Evolutionary conservation across 192 early-diverging fungal species (phyloP).

Genomic region (Pecoramyces ruminantium): DNA sequence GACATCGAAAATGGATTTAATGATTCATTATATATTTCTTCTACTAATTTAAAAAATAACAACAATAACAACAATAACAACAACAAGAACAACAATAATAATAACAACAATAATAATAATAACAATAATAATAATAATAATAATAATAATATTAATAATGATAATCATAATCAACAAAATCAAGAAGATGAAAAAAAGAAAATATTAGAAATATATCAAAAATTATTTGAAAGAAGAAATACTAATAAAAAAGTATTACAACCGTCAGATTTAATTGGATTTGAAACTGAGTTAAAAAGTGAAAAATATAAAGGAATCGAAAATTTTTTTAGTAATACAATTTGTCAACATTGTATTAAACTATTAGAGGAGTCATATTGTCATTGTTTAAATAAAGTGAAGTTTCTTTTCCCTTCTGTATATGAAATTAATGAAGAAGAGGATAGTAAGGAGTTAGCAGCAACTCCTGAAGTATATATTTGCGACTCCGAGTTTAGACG

Average conservation of each 20-base stretch:
- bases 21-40: no score
- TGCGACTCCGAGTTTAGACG: neutral
- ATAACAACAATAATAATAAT: no score
- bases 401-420: neutral
- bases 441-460: neutral
- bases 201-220: neutral
- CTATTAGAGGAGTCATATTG: neutral
- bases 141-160: no score
- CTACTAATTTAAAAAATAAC: no score
- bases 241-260: neutral
- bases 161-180: neutral
- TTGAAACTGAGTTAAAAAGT: neutral
- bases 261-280: neutral
- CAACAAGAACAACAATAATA: no score
- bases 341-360: neutral
- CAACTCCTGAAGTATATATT: neutral
- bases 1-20: no score
- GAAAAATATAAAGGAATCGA: neutral
- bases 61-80: no score
- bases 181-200: neutral
- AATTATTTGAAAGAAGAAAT: neutral
- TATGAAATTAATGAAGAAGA: neutral
- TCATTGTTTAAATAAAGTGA: neutral
- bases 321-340: neutral
- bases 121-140: no score